A percentile compares a stretch with the other conserved stretches of the same genome.
These are phyloP conservation scores for Podospora pseudocomata DNA, from an alignment of 495 filamentous ascomycete genomes.

Conservation along the genomic window DNA sequence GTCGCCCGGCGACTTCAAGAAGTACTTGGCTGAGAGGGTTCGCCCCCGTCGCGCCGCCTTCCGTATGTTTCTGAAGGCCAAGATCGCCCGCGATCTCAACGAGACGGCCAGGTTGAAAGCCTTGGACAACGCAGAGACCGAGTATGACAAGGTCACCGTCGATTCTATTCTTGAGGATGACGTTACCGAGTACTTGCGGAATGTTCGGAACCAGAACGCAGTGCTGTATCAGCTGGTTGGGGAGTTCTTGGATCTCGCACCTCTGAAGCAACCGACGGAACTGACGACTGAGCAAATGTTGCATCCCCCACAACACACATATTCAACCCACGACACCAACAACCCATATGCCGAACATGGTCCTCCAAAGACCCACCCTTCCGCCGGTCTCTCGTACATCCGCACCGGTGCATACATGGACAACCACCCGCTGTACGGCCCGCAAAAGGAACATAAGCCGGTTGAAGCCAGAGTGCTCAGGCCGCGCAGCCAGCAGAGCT, in stretches of 20 bases:
- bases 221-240: slow-evolving; percentile 46
- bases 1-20: slow-evolving; percentile 65
- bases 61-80: slow-evolving; percentile 53
- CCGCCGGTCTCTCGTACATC: slow-evolving; percentile 81
- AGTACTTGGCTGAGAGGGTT: slow-evolving; percentile 60
- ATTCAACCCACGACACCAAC: slow-evolving; percentile 18
- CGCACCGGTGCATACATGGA: slow-evolving; percentile 63
- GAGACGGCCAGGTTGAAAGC: slow-evolving; percentile 41
- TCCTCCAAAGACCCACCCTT: slow-evolving; percentile 84
- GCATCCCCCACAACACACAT: too few species aligned
- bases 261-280: slow-evolving; percentile 26
- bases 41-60: slow-evolving; percentile 60
- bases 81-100: slow-evolving; percentile 44
- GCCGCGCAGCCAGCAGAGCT: slow-evolving; percentile 38
- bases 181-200: slow-evolving; percentile 56
- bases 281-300: neutral
- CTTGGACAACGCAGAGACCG: slow-evolving; percentile 46
- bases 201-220: slow-evolving; percentile 51
- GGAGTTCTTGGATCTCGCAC: slow-evolving; percentile 55
- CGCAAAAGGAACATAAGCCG: slow-evolving; percentile 58
- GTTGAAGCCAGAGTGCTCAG: slow-evolving; percentile 66
- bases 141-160: slow-evolving; percentile 27
- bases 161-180: slow-evolving; percentile 56
- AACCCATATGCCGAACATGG: slow-evolving; percentile 56
- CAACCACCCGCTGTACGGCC: slow-evolving; percentile 83